Evolutionary conservation across 1,284 basidiomycete genomes (phyloP), one percentile per base, ranked within the genome.

Genomic region (Austroboletus niveus): DNA sequence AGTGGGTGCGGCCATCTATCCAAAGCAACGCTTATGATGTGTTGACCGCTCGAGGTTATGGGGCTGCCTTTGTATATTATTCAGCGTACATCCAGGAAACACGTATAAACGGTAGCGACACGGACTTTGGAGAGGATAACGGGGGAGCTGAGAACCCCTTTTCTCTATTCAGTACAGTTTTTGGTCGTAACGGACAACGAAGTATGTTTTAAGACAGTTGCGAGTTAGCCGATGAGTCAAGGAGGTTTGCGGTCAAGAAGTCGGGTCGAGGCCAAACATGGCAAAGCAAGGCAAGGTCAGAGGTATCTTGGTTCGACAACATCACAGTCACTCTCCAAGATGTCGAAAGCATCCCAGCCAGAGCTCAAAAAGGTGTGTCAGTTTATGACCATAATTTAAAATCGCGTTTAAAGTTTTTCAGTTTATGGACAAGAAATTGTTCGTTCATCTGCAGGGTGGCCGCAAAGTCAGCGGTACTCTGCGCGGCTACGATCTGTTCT

Each of bases 401-500:
- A 14, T 49, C 35, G 53, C 49, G 52, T 42, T 46, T 45, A n/a
- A 30, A 51, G 8, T 29, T 52, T 49, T 53, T 60, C 68, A 98
- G 90, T 99, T 97, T 70, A 98, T 99, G 92, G 97, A 99, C 82
- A 97, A 98, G 78, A 91, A 89, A 62, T 77, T 98, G 61, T 94
- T 94, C 72, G 80, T 99, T 65, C 87, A 98, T 75, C 79, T 99
- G 8, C 96, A 99, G 69, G 97, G 95, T 49, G 94, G 94, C 52
- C 88, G 97, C 63, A 94, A 92, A 79, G 89, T 99, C 63, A 93
- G 92, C 72, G 97, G 96, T 52, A 87, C 87, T n/a, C 75, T 99
- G 51, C 87, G 97, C 57, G 97, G 97, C 36, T 99, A 96, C 73
- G 97, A 99, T 78, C 89, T 99, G 63, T 99, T 99, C 78, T 77